Conservation (phyloP, 495 filamentous ascomycete species). For the Neurospora pannonica region DNA sequence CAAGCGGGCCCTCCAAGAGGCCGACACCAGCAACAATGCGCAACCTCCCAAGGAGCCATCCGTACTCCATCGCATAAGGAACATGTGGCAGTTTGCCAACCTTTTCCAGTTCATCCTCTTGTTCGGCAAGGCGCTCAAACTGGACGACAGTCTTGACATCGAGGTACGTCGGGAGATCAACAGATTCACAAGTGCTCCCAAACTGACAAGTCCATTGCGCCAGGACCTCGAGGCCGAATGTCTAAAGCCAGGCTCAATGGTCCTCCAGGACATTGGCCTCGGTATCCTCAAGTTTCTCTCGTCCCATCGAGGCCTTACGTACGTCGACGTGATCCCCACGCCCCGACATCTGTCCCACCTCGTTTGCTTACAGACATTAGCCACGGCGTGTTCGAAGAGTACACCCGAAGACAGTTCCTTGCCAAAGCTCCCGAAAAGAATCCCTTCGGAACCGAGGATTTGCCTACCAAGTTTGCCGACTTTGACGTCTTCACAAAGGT, state of each 20-base stretch:
- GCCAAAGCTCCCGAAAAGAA: slow-evolving; percentile 72
- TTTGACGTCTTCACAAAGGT: slow-evolving; percentile 79
- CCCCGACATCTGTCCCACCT: background rate
- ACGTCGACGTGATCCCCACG: slow-evolving; percentile 27
- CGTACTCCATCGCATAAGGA: slow-evolving; percentile 62
- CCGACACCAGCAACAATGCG: slow-evolving; percentile 30
- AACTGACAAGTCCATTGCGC: background rate
- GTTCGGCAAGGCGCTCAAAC: slow-evolving; percentile 81
- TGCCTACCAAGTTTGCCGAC: slow-evolving; percentile 60
- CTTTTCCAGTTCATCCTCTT: slow-evolving; percentile 86
- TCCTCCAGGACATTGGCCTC: slow-evolving; percentile 74
- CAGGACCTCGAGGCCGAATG: slow-evolving; percentile 89
- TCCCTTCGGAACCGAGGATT: slow-evolving; percentile 76
- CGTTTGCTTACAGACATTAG: slow-evolving; percentile 34
- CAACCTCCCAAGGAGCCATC: slow-evolving; percentile 24
- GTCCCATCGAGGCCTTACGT: slow-evolving; percentile 86
- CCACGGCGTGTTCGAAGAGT: slow-evolving; percentile 85
- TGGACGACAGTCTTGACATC: slow-evolving; percentile 75
- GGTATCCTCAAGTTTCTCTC: slow-evolving; percentile 86
- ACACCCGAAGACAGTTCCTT: slow-evolving; percentile 81
- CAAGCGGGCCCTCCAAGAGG: slow-evolving; percentile 67
- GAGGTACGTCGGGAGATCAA: slow-evolving; percentile 49
- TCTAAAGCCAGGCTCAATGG: slow-evolving; percentile 64
- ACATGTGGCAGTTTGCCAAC: slow-evolving; percentile 92
- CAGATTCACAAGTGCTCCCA: background rate